These are phyloP conservation scores for Citrus medica DNA, from an alignment of 345 rosid genomes.

Conservation along the genomic window DNA sequence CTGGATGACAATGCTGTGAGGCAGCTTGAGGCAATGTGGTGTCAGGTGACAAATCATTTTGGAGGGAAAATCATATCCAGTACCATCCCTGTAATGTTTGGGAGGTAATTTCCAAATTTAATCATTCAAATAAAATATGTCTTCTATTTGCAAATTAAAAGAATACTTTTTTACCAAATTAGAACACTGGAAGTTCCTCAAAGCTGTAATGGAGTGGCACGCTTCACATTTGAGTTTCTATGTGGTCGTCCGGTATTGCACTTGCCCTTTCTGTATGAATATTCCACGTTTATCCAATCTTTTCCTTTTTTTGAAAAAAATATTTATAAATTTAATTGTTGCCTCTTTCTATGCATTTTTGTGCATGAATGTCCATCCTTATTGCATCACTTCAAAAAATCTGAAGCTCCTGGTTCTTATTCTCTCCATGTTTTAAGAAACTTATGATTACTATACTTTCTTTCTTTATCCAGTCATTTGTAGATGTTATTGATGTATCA, in stretches of 20 bases:
- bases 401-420: not conserved
- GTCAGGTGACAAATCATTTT: conserved; percentile 47
- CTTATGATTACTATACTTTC: not conserved
- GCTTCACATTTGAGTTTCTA: conserved; percentile 75
- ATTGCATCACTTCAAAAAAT: not conserved
- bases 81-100: conserved; percentile 84
- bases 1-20: conserved; percentile 34
- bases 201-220: conserved; percentile 84
- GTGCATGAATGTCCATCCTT: not conserved
- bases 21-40: conserved; percentile 72
- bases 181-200: conserved; percentile 73
- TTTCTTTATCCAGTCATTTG: not conserved
- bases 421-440: not conserved
- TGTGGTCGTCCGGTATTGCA: conserved; percentile 69
- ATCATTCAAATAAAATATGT: not conserved
- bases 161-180: conserved; percentile 14
- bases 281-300: not conserved
- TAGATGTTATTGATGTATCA: not conserved
- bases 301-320: not conserved
- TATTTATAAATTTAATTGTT: not conserved
- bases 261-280: conserved; percentile 6
- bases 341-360: not conserved
- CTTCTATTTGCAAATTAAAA: not conserved
- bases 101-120: conserved; percentile 53
- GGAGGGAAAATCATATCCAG: conserved; percentile 59